Evolutionary conservation across 768 basidiomycete genomes (phyloP).

Genomic region (Leccinum olivaceopallidum): DNA sequence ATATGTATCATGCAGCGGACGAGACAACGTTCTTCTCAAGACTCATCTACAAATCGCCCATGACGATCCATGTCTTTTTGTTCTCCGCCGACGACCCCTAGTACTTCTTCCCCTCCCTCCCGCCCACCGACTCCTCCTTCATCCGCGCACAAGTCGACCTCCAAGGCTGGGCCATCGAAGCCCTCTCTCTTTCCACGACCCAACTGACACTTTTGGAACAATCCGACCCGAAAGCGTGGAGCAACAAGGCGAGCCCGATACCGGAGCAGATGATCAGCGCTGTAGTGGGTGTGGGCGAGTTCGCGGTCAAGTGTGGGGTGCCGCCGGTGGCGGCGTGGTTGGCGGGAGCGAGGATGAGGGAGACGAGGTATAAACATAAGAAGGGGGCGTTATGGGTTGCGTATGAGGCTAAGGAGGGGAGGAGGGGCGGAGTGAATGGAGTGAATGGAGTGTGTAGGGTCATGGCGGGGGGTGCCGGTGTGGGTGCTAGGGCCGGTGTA

Average conservation of each 20-base stretch:
- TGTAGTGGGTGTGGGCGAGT: slow-evolving; percentile 91
- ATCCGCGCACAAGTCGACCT: slow-evolving; percentile 96
- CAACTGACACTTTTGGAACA: slow-evolving; percentile 88
- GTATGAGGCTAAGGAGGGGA: too few species aligned
- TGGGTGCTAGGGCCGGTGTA: too few species aligned
- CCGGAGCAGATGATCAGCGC: slow-evolving; percentile 36
- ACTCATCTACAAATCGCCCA: slow-evolving; percentile 96
- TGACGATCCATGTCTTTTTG: slow-evolving; percentile 93
- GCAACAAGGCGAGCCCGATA: slow-evolving; percentile 83
- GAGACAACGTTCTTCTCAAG: slow-evolving; percentile 90
- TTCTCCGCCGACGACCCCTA: slow-evolving; percentile 91
- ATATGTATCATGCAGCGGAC: slow-evolving; percentile 53
- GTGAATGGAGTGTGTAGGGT: too few species aligned
- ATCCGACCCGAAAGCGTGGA: slow-evolving; percentile 49
- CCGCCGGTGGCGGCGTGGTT: slow-evolving; percentile 90
- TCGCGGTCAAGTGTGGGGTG: slow-evolving; percentile 91
- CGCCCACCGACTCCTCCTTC: slow-evolving; percentile 64
- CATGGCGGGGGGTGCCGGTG: too few species aligned
- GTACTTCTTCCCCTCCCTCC: slow-evolving; percentile 71
- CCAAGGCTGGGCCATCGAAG: slow-evolving; percentile 98
- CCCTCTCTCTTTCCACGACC: slow-evolving; percentile 92
- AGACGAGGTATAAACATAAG: slow-evolving; percentile 67
- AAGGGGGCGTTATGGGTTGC: too few species aligned
- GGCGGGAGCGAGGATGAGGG: slow-evolving; percentile 70
- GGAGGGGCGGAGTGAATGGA: too few species aligned